Evolutionary conservation across 129 eudicot species (phyloP).

Genomic region (Helianthus tuberosus): DNA sequence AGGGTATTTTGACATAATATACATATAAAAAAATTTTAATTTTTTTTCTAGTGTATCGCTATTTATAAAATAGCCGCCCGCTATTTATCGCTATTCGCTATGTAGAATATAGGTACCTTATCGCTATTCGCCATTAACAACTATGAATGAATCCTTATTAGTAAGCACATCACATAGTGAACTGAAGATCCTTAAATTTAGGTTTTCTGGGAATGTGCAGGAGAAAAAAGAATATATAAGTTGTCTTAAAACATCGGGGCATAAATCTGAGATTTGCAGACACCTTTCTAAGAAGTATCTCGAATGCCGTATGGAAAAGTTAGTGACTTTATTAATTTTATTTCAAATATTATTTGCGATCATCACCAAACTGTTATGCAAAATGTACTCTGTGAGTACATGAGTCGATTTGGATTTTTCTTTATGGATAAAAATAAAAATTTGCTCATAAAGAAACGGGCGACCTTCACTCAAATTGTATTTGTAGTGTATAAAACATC

Average conservation of each 20-base stretch:
- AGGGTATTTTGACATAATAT: too few relatives aligned
- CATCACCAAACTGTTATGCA: not conserved
- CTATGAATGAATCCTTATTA: too few relatives aligned
- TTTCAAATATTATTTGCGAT: not conserved
- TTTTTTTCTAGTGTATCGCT: too few relatives aligned
- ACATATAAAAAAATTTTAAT: too few relatives aligned
- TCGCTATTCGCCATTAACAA: too few relatives aligned
- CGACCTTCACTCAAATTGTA: not conserved
- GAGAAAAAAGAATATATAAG: slow-evolving; percentile 78
- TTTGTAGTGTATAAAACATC: not conserved
- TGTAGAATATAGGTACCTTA: too few relatives aligned
- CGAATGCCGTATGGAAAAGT: slow-evolving; percentile 95
- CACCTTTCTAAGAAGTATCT: slow-evolving; percentile 78
- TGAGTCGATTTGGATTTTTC: not conserved
- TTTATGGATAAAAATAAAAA: not conserved
- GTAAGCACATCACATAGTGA: not conserved
- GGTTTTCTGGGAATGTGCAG: slow-evolving; percentile 23
- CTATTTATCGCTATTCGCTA: too few relatives aligned
- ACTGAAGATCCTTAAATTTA: not conserved
- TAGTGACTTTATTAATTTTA: slow-evolving; percentile 33
- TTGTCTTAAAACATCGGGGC: slow-evolving; percentile 78
- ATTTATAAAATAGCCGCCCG: too few relatives aligned
- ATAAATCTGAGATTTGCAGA: slow-evolving; percentile 84
- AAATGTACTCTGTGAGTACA: not conserved
- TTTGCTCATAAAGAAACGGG: not conserved